phyloP scores from a whole-genome alignment of 2,329 filamentous ascomycete species.

The Epichloe baconii region DNA sequence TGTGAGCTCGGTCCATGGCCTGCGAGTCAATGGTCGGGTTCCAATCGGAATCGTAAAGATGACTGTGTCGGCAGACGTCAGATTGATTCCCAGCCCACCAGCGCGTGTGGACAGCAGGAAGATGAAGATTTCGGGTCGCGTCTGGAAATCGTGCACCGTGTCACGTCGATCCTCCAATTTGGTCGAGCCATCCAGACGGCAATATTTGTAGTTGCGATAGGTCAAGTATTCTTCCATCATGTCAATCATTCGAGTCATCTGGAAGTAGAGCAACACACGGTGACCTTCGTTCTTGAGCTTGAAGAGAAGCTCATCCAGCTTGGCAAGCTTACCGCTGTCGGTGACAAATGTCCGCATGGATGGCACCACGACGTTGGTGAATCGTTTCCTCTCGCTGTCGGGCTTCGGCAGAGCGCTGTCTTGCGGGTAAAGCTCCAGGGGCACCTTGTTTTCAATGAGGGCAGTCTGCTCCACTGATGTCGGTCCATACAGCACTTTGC shows the following conservation, averaged over 20 bases:
- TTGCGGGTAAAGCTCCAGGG: constrained; percentile 50
- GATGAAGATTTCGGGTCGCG: constrained; percentile 85
- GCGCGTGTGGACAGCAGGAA: constrained; percentile 93
- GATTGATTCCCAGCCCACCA: constrained; percentile 93
- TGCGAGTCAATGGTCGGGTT: constrained; percentile 98
- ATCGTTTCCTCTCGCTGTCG: constrained; percentile 68
- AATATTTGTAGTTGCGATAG: constrained; percentile 98
- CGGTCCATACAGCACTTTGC: constrained; percentile 61
- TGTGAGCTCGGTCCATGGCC: constrained; percentile 97
- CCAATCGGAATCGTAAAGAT: constrained; percentile 99
- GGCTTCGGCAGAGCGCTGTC: constrained; percentile 60
- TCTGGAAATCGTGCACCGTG: constrained; percentile 94
- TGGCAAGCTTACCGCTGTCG: constrained; percentile 90
- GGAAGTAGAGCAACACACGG: constrained; percentile 94
- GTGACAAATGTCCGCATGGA: constrained; percentile 98
- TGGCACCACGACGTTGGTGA: constrained; percentile 82
- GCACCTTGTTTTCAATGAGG: constrained; percentile 60
- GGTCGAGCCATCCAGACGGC: constrained; percentile 88
- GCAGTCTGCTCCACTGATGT: constrained; percentile 54
- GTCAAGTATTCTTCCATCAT: constrained; percentile 98
- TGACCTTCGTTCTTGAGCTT: constrained; percentile 86
- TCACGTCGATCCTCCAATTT: constrained; percentile 95
- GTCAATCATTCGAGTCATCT: constrained; percentile 99
- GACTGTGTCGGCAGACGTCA: constrained; percentile 92
- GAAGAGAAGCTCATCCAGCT: constrained; percentile 75